Evolutionary conservation across 176 grass and related monocot genomes (phyloP).

Genomic region (Puccinellia tenuiflora): DNA sequence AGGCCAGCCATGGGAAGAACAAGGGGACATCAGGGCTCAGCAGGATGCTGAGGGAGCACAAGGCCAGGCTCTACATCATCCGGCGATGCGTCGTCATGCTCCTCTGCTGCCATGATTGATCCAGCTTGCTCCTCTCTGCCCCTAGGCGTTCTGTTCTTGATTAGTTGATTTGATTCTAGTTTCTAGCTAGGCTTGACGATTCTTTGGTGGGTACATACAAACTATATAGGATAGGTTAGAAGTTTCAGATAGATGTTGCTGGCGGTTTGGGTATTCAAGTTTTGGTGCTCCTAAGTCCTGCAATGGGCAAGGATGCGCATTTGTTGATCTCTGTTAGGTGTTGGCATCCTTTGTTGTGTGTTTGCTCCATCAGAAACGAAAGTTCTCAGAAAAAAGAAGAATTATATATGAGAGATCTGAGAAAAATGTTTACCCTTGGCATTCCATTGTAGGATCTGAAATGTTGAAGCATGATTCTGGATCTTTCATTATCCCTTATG

Average conservation of each 20-base stretch:
- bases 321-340: not conserved
- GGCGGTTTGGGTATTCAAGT: not conserved
- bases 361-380: not conserved
- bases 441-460: not conserved
- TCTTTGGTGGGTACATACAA: conserved; percentile 1
- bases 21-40: conserved; percentile 1
- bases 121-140: not conserved
- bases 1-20: conserved; percentile 8
- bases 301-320: conserved; percentile 36
- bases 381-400: not conserved
- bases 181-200: conserved; percentile 23
- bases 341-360: not conserved
- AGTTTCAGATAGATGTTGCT: conserved; percentile 10
- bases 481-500: not conserved
- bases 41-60: conserved; percentile 57
- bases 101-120: conserved; percentile 55
- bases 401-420: not conserved
- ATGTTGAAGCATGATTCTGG: not conserved
- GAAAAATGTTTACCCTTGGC: not conserved
- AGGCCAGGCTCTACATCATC: conserved; percentile 55
- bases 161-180: conserved; percentile 1
- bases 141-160: not conserved
- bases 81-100: conserved; percentile 61
- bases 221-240: too few relatives aligned
- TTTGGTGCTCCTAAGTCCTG: conserved; percentile 31